Evolutionary conservation across 768 basidiomycete species (phyloP), one percentile per base, ranked within the genome.

Genomic region (Psilocybe sp.): DNA sequence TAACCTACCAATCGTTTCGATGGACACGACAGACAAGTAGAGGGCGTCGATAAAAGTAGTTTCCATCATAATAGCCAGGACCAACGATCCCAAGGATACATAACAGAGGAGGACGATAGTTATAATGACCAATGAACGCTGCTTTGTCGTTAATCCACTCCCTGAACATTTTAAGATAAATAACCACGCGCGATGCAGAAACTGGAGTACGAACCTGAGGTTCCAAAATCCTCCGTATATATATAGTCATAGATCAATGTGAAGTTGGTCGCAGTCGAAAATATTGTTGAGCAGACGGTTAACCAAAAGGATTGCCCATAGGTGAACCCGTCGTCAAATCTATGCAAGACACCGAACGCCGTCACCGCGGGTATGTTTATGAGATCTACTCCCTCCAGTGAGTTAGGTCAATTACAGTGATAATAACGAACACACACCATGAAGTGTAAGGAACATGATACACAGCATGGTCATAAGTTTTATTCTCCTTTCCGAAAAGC

Each of bases 101-200:
- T 90, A 92, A 50, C 73, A 72, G 18, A 93, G 73, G 1, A 94
- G 69, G 13, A 84, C 61, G 57, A 94, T 93, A 49, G 87, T 81
- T 33, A 88, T 79, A 50, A 93, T 85, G 31, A 87, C 80, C n/a
- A 93, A 77, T 0, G 83, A 79, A 4, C 90, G 80, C 58, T 93
- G 92, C 60, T 84, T 90, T 18, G 78, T 77, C 0, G 90, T 93
- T 34, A 94, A 68, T 1, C 92, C 92, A 54, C 87, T 90, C 4
- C 85, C 87, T 89, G 45, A 18, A 32, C 5, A 43, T 23, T 14
- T 15, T 32, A 34, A 43, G 14, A 13, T 16, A 9, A 16, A 43
- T 2, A 4, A 23, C 13, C 1, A 12, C n/a, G 33, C 19, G 8
- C 7, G 33, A 8, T 35, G 40, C n/a, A n/a, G n/a, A n/a, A n/a